Evolutionary conservation across 257 asterid species (phyloP), one percentile per base, ranked within the genome.

Genomic region (Nemophila menziesii): DNA sequence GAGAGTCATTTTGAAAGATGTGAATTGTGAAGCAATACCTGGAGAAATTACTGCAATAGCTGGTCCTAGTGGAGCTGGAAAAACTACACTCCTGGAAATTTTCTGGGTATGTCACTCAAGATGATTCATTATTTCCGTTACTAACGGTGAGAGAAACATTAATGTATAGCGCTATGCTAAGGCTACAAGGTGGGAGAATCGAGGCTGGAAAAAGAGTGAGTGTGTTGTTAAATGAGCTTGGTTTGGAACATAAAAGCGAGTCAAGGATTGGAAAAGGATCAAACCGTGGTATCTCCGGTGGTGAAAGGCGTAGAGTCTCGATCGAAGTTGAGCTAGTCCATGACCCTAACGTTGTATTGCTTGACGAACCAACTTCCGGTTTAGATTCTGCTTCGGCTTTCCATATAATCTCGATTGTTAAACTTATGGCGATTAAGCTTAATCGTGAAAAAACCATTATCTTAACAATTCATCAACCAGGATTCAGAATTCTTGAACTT

Each of bases 41-140:
- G 84, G 84, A 13, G 73, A 86, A 59, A 52, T 86, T 49, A 86
- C 96, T 0, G 96, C 96, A 13, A 64, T 86, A 20, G 96, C 94
- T 2, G 96, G 96, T 19, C 89, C 96, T 0, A 86, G 96, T 36
- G 96, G 96, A 1, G 94, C 96, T 0, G 96, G 96, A 16, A 86
- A 86, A 62, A 75, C 95, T 2, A 78, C 93, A 0, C 78, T 85
- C 19, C 46, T 85, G 1, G 87, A 80, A 37, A 78, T 85, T 51
- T 21, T 76, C 90, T 0, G 94, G 92, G 0, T 79, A 76, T 22
- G 82, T 86, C 11, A 79, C 81, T 1, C 96, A 86, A 62, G 94
- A 79, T 1, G 92, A 82, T 55, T 82, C 89, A 20, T 20, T 86
- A 23, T 86, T 86, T 59, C 94, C 94, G 0, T 67, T 71, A 43